Conservation (phyloP, 2,329 filamentous ascomycete genomes). For the Ceratocystis destructans region DNA sequence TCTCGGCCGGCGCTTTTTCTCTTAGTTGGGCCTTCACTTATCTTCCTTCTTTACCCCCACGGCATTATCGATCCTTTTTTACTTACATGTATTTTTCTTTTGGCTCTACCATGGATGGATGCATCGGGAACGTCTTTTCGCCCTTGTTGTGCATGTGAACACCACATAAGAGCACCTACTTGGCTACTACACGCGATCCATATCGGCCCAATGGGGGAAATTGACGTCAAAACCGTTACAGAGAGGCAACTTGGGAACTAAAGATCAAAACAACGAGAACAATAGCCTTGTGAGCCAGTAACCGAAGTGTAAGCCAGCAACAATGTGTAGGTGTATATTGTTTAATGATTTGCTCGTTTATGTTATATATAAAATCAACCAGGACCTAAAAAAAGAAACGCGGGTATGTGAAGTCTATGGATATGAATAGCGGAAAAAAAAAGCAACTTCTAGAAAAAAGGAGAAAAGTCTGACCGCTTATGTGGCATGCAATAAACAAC, state of each 20-base stretch:
- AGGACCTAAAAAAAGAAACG: neutral
- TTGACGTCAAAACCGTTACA: neutral
- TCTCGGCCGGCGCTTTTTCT: neutral
- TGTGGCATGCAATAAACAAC: neutral
- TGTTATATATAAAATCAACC: neutral
- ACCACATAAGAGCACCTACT: neutral
- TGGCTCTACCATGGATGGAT: neutral
- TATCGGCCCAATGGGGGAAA: neutral
- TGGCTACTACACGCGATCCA: neutral
- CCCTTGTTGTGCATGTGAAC: neutral
- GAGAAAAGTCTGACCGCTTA: neutral
- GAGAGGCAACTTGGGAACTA: neutral
- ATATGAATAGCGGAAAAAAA: neutral
- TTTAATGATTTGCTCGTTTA: neutral
- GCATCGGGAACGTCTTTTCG: neutral
- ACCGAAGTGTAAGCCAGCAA: neutral
- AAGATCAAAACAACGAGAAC: neutral
- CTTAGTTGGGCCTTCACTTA: neutral
- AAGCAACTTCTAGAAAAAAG: neutral
- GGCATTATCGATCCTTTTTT: neutral
- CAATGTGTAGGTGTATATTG: neutral
- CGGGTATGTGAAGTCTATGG: constrained; percentile 4
- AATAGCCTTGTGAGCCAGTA: neutral
- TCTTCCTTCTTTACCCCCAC: neutral
- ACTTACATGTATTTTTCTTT: neutral